Evolutionary conservation across 192 early-diverging fungal species (phyloP).

Genomic region (Rhizoclosmatium sp.): DNA sequence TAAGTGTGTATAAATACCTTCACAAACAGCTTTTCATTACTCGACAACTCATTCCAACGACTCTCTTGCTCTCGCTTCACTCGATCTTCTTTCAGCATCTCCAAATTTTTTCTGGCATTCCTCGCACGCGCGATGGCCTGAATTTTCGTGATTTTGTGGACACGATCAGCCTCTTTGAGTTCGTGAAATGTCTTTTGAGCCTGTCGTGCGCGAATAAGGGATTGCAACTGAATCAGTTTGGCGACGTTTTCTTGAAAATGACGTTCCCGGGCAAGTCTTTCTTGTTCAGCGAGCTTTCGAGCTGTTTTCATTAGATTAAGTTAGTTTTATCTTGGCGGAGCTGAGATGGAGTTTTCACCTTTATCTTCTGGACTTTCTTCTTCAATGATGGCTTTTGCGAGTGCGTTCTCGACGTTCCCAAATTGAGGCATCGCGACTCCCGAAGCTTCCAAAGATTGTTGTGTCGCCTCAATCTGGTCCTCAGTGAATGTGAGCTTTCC

Average conservation of each 20-base stretch:
- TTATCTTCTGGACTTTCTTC: constrained; percentile 39
- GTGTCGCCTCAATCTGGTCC: constrained; percentile 79
- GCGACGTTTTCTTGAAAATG: constrained; percentile 40
- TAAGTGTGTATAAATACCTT: constrained; percentile 49
- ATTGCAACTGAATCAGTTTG: constrained; percentile 28
- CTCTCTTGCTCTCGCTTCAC: constrained; percentile 18
- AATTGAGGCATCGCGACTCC: constrained; percentile 91
- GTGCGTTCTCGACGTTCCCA: constrained; percentile 76
- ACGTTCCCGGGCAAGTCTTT: constrained; percentile 53
- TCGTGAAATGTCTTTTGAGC: constrained; percentile 39
- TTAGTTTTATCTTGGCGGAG: too few species aligned
- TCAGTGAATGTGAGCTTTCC: constrained; percentile 89
- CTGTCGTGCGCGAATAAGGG: constrained; percentile 11
- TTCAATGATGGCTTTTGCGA: constrained; percentile 56
- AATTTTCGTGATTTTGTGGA: constrained; percentile 39
- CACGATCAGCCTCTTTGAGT: constrained; percentile 45
- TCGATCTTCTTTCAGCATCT: background rate
- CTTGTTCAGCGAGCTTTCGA: constrained; percentile 15
- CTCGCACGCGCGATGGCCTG: constrained; percentile 41
- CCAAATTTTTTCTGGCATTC: constrained; percentile 1
- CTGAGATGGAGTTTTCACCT: constrained; percentile 7
- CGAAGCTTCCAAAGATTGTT: constrained; percentile 81
- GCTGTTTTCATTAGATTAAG: background rate
- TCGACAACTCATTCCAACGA: constrained; percentile 41
- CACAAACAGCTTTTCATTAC: constrained; percentile 50